Percentiles rank a stretch among this genome's conserved stretches.
These are phyloP conservation scores for Yamadazyma friedrichii DNA, from an alignment of 1,139 yeast genomes.

Conservation along the genomic window DNA sequence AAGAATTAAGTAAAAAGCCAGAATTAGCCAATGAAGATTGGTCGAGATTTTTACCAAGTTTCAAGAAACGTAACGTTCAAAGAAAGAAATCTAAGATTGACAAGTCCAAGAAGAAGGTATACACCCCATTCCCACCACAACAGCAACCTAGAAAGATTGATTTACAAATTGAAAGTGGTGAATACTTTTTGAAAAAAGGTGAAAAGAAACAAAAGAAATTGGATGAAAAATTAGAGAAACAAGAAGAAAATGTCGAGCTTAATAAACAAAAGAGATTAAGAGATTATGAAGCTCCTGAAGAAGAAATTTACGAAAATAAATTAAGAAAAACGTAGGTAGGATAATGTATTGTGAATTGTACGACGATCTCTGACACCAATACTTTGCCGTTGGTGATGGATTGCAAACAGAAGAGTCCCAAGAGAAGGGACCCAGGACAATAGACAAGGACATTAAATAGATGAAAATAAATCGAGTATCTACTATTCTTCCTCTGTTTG, in stretches of 20 bases:
- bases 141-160: conserved; percentile 97
- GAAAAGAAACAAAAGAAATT: conserved; percentile 74
- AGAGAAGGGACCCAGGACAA: too few relatives aligned
- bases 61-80: conserved; percentile 94
- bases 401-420: too few relatives aligned
- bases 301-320: conserved; percentile 41
- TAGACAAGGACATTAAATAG: too few relatives aligned
- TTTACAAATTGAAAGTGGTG: conserved; percentile 97
- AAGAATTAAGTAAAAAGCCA: conserved; percentile 91
- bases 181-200: conserved; percentile 84
- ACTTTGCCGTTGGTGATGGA: too few relatives aligned
- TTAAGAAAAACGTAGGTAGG: conserved; percentile 1
- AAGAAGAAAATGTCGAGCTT: conserved; percentile 64
- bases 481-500: too few relatives aligned
- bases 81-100: conserved; percentile 54
- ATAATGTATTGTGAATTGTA: background rate
- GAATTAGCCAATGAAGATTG: conserved; percentile 95
- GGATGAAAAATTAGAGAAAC: conserved; percentile 77
- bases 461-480: too few relatives aligned
- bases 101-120: conserved; percentile 75
- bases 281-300: conserved; percentile 85
- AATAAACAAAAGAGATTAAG: conserved; percentile 71
- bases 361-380: background rate
- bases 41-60: conserved; percentile 95
- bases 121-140: conserved; percentile 99